Percentiles rank a stretch among this genome's conserved stretches.
Conservation (phyloP, 495 filamentous ascomycete species). For the Annulohypoxylon nitens region DNA sequence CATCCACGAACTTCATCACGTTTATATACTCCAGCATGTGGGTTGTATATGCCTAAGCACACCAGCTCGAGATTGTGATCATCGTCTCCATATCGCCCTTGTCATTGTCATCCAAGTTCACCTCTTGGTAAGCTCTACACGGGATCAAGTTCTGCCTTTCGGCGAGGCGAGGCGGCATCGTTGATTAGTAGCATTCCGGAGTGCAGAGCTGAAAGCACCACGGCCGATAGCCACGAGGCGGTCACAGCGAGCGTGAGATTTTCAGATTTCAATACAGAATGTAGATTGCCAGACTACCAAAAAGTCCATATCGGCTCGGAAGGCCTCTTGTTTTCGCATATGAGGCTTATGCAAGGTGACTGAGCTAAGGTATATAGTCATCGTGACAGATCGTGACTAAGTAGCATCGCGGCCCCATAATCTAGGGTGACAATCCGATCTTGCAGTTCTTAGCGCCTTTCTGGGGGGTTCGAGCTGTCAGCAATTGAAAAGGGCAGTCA, state of each 20-base stretch:
- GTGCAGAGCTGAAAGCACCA: not conserved
- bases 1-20: not conserved
- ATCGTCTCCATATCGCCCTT: constrained; percentile 2
- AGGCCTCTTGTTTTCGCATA: not conserved
- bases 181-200: not conserved
- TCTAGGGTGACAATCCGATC: constrained; percentile 6
- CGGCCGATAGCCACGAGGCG: not conserved
- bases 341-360: not conserved
- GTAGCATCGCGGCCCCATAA: not conserved
- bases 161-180: not conserved
- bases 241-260: not conserved
- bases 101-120: constrained; percentile 11
- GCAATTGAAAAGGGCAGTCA: not conserved
- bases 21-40: constrained; percentile 5
- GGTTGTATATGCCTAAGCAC: not conserved
- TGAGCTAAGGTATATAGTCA: constrained; percentile 14
- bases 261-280: not conserved
- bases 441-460: constrained; percentile 15
- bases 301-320: not conserved
- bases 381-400: constrained; percentile 31
- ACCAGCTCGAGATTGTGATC: not conserved
- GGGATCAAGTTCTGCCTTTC: not conserved
- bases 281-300: not conserved
- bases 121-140: too few species aligned
- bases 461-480: not conserved